Base-by-base conservation (phyloP, 306 rosid species). In the Cucurbita moschata region DNA sequence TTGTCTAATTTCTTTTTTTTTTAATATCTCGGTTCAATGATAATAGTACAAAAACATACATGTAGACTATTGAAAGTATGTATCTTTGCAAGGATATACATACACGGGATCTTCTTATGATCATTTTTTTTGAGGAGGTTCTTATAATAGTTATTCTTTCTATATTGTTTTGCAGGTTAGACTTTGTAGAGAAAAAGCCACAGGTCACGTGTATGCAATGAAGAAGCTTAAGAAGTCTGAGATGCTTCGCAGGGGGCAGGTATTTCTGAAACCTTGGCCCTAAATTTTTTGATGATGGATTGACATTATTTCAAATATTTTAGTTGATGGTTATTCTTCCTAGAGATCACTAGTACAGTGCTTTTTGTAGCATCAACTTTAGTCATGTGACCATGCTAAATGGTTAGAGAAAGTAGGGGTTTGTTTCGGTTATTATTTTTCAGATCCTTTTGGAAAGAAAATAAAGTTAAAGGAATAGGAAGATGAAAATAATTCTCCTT, bases 181-280 rank as follows among this genome's bases (percentile, higher is more conserved):
- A 76, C 62, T 91, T 77, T 91, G 97, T 78, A 84, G 90, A 75
- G 97, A 87, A 78, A 91, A 91, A 79, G 62, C 86, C 14, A 88
- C 89, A 23, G 92, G 96, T 62, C 84, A 91, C 57, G 89, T 88
- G 35, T 91, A 87, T 88, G 97, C 97, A 21, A 91, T 91, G 97
- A 91, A 91, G 85, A 91, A 91, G 81, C 90, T 91, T 23, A 91
- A 87, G 86, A 91, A 91, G 82, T 88, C 96, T 26, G 97, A 91
- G 82, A 91, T 91, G 96, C 97, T 91, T 50, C 90, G 96, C 60
- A 83, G 97, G 74, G 97, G 97, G 59, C 96, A 91, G 87, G 88
- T 81, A 74, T 77, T 62, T 21, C 54, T 57, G 42, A 73, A 58
- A 73, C 26, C 53, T 35, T 44, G 57, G 18, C 37, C 40, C 43